A percentile compares a stretch with the other conserved stretches of the same genome.
Evolutionary conservation across 345 rosid species (phyloP).

Genomic region (Hypericum androsaemum): DNA sequence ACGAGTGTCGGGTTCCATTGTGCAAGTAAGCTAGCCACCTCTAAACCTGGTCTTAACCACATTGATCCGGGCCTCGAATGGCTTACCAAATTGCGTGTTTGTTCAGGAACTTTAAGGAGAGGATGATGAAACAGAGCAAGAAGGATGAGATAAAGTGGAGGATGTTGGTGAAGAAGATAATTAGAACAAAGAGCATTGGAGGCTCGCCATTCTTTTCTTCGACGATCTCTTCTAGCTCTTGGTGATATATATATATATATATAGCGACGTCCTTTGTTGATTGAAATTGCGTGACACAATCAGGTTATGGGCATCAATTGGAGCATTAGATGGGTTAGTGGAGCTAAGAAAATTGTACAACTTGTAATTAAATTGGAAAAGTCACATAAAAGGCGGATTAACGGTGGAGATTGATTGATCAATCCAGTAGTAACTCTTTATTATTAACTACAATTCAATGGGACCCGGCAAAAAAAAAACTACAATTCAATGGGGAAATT

Average conservation of each 20-base stretch:
- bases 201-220: slow-evolving; percentile 41
- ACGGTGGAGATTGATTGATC: no score
- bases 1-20: slow-evolving; percentile 48
- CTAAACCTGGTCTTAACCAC: no score
- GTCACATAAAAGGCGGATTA: no score
- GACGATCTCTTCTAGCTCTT: slow-evolving; percentile 7
- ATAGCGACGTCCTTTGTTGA: background rate
- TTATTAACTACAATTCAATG: no score
- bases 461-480: no score
- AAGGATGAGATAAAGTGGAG: slow-evolving; percentile 11
- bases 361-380: no score
- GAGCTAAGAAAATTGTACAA: no score
- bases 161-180: slow-evolving; percentile 55
- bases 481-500: no score
- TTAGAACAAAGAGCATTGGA: slow-evolving; percentile 43
- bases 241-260: slow-evolving; percentile 18
- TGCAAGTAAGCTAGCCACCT: slow-evolving; percentile 38
- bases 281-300: no score
- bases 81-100: background rate
- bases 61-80: background rate
- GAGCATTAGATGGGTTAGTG: no score
- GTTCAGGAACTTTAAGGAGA: slow-evolving; percentile 60
- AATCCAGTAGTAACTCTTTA: no score
- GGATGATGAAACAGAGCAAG: slow-evolving; percentile 27
- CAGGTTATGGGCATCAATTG: no score